Conservation (phyloP, 139 green algal species). For the Volvox africanus region DNA sequence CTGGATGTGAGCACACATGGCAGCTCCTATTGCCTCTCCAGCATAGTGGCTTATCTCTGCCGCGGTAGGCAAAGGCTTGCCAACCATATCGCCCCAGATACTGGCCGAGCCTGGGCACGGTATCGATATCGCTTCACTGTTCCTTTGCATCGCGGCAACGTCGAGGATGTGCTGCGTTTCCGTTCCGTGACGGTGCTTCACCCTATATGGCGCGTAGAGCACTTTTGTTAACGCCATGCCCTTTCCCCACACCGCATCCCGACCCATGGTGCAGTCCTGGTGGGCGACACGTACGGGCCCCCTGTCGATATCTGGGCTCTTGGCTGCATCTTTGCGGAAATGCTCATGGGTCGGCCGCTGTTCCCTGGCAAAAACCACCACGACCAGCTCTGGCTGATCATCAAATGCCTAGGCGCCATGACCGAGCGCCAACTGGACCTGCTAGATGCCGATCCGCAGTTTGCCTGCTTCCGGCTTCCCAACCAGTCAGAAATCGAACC, state of each 20-base stretch:
- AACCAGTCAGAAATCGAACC: slow-evolving; percentile 34
- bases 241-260: not conserved
- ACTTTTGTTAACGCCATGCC: no score
- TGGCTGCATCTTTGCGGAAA: slow-evolving; percentile 84
- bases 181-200: no score
- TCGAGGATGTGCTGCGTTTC: no score
- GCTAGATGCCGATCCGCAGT: slow-evolving; percentile 58
- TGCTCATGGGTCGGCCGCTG: slow-evolving; percentile 75
- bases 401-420: slow-evolving; percentile 68
- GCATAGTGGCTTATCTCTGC: no score
- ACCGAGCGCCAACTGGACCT: slow-evolving; percentile 56
- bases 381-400: slow-evolving; percentile 68
- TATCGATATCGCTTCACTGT: no score
- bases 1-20: no score
- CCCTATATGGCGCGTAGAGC: not conserved
- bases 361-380: slow-evolving; percentile 85
- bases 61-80: no score
- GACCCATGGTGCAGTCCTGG: slow-evolving; percentile 66
- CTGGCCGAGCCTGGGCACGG: no score
- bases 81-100: no score
- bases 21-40: no score
- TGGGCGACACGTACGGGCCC: slow-evolving; percentile 75
- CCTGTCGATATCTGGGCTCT: slow-evolving; percentile 81
- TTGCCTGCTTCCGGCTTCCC: slow-evolving; percentile 57
- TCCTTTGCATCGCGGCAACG: no score